Evolutionary conservation across 345 rosid species (phyloP), one percentile per base, ranked within the genome.

Genomic region (Eucalyptus shirleyi): DNA sequence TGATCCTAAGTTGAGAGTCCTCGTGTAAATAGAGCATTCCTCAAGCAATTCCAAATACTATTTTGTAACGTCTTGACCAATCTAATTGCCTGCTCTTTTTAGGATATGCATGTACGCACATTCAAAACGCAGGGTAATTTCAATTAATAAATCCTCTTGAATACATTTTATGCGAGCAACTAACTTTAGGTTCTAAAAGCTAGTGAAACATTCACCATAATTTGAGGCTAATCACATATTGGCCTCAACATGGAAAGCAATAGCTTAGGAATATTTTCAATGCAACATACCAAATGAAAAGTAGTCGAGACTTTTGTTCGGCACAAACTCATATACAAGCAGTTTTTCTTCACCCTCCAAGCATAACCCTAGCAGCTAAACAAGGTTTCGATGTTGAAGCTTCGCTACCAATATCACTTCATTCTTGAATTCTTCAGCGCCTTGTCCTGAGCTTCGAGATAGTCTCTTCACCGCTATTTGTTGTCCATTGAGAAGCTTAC

Each of bases 311-410:
- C 8, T 49, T 23, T 37, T 65, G 10, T 62, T 13, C 1, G 7
- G 44, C 60, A 86, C 5, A 10, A 34, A 95, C 32, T 96, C 96
- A 45, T 95, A 95, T 10, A 95, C 91, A 86, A 95, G 17, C 86
- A 96, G 88, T 72, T 92, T 93, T 80, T 96, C 97, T 51, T 92
- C 95, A 67, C 92, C 91, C 83, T 95, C 53, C 53, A 50, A 50
- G 55, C 21, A 50, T 2, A 51, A 51, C 55, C 21, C 0, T 1
- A 51, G 55, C 1, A 51, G 8, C 8, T 0, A 0, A 51, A 51
- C 0, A 0, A 6, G 55, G 55, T 51, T 51, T 17, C 2, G 3
- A 51, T 51, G 55, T 51, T 51, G 55, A 51, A 51, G 55, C 55
- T 51, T 51, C 8, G 0, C 55, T 51, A 51, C 55, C 21, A 51